A percentile compares a stretch with the other conserved stretches of the same genome.
Evolutionary conservation across 768 basidiomycete genomes (phyloP).

Genomic region (Phanerochaete carnosa): DNA sequence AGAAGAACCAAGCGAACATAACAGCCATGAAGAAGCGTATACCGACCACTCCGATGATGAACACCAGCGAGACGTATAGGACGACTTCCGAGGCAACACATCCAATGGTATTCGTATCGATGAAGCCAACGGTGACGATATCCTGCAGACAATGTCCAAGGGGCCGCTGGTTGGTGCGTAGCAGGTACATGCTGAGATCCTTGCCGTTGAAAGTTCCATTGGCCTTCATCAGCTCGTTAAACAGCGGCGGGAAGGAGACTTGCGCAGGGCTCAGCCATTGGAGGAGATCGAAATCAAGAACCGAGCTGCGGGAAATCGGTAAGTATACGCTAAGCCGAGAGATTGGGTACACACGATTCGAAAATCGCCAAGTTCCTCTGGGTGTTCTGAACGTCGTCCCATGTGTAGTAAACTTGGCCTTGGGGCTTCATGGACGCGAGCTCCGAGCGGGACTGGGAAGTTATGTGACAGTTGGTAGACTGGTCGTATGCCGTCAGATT

Average conservation of each 20-base stretch:
- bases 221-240: slow-evolving; percentile 68
- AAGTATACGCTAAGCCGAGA: neutral
- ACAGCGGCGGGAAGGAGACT: slow-evolving; percentile 79
- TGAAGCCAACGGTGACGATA: slow-evolving; percentile 83
- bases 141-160: slow-evolving; percentile 85
- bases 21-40: slow-evolving; percentile 97
- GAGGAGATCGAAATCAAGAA: slow-evolving; percentile 87
- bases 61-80: slow-evolving; percentile 90
- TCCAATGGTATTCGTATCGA: slow-evolving; percentile 92
- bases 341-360: slow-evolving; percentile 66
- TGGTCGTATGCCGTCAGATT: slow-evolving; percentile 71
- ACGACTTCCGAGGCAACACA: slow-evolving; percentile 96
- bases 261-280: slow-evolving; percentile 80
- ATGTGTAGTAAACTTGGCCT: slow-evolving; percentile 92
- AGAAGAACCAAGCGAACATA: slow-evolving; percentile 96
- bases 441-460: slow-evolving; percentile 45
- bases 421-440: slow-evolving; percentile 50
- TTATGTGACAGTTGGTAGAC: slow-evolving; percentile 70
- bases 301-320: slow-evolving; percentile 45
- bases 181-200: slow-evolving; percentile 85
- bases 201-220: slow-evolving; percentile 75
- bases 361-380: slow-evolving; percentile 87
- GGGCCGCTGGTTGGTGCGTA: slow-evolving; percentile 64
- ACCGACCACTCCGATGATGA: slow-evolving; percentile 95
- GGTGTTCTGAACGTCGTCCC: slow-evolving; percentile 75